phyloP scores from a whole-genome alignment of 2,329 filamentous ascomycete species.

The Diaporthe amygdali region DNA sequence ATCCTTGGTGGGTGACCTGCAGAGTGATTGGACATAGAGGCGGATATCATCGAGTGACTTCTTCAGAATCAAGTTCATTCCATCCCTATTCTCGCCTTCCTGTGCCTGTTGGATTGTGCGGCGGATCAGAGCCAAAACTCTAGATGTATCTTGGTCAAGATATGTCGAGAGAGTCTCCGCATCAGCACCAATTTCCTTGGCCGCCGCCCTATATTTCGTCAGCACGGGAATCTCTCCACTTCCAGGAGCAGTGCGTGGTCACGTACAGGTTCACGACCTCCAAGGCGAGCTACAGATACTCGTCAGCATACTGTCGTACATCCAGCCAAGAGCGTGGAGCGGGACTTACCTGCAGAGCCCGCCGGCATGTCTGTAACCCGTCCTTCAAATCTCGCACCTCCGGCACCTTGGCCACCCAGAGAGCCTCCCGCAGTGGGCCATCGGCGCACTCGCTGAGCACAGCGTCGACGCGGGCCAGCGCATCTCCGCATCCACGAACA shows the following conservation, averaged over 20 bases:
- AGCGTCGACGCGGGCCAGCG: conserved; percentile 19
- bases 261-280: conserved; percentile 24
- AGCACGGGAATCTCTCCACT: neutral
- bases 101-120: conserved; percentile 17
- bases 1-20: neutral
- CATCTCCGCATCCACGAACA: conserved; percentile 20
- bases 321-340: neutral
- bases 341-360: conserved; percentile 12
- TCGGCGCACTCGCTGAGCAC: conserved; percentile 10
- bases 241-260: neutral
- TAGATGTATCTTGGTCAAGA: conserved; percentile 18
- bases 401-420: neutral
- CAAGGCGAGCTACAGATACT: conserved; percentile 6
- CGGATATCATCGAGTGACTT: conserved; percentile 14
- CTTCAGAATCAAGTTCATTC: neutral
- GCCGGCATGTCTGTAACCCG: conserved; percentile 20
- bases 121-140: conserved; percentile 16
- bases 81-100: neutral
- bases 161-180: conserved; percentile 7
- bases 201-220: conserved; percentile 1
- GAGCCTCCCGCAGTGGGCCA: neutral
- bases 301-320: neutral
- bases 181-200: conserved; percentile 14
- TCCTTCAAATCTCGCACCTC: conserved; percentile 12
- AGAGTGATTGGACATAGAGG: conserved; percentile 18